Evolutionary conservation across 2,329 filamentous ascomycete species (phyloP).

Genomic region (Alternaria gansuensis): DNA sequence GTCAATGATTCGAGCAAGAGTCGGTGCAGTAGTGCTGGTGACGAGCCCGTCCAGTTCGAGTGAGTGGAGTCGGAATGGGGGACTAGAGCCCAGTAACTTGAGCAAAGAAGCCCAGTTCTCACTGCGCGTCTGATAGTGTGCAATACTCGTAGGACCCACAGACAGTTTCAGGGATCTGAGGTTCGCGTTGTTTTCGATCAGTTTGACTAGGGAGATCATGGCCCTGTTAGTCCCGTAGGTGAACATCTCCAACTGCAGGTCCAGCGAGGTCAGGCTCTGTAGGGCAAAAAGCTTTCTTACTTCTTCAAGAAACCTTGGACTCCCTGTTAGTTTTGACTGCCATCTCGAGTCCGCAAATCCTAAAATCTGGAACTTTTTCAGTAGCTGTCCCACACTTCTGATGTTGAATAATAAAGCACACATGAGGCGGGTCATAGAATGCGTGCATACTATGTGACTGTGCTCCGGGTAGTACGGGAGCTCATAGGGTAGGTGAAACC

Average conservation of each 20-base stretch:
- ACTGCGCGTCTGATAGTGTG: neutral
- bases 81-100: slow-evolving; percentile 1
- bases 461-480: neutral
- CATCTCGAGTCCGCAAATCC: slow-evolving; percentile 2
- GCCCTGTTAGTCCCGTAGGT: neutral
- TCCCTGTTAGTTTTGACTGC: neutral
- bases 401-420: neutral
- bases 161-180: slow-evolving; percentile 5
- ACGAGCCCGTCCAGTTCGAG: slow-evolving; percentile 19
- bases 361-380: slow-evolving; percentile 2
- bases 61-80: slow-evolving; percentile 13
- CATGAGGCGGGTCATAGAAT: neutral
- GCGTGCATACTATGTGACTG: neutral
- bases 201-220: neutral
- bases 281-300: neutral
- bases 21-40: slow-evolving; percentile 13
- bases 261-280: slow-evolving; percentile 4
- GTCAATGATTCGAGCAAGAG: slow-evolving; percentile 13
- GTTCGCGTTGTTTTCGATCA: slow-evolving; percentile 1
- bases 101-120: slow-evolving; percentile 13
- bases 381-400: neutral
- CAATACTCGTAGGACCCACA: neutral
- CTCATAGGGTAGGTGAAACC: neutral
- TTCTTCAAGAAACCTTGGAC: neutral
- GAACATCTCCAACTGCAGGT: slow-evolving; percentile 16